These are phyloP conservation scores for Blastocystis hominis DNA, from an alignment of 352 stramenopile genomes.

Conservation along the genomic window DNA sequence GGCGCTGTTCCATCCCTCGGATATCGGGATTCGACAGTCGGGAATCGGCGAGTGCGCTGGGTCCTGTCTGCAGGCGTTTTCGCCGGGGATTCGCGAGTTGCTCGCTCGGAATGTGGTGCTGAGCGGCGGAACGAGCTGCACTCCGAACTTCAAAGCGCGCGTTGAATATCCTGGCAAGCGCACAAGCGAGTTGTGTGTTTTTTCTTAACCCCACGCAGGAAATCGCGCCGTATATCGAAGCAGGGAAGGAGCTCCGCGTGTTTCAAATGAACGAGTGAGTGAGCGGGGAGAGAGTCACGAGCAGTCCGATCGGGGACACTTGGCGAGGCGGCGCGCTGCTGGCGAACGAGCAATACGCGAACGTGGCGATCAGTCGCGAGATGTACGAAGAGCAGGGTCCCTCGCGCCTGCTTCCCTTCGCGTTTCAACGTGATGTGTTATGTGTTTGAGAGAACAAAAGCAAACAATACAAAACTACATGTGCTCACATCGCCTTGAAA, in stretches of 20 bases:
- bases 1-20: conserved; percentile 32
- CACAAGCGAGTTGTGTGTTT: background rate
- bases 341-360: background rate
- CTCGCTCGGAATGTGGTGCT: background rate
- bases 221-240: background rate
- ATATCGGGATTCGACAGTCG: conserved; percentile 43
- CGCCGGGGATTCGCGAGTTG: background rate
- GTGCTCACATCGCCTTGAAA: background rate
- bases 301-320: conserved; percentile 13
- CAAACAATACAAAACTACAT: background rate
- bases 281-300: background rate
- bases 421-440: background rate
- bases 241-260: background rate
- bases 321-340: conserved; percentile 3
- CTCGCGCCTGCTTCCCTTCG: background rate
- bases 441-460: conserved; percentile 19
- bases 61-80: background rate
- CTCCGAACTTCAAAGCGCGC: background rate
- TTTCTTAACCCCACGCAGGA: background rate
- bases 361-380: background rate
- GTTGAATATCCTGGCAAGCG: conserved; percentile 31
- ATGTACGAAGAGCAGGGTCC: conserved; percentile 48
- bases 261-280: background rate
- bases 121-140: background rate
- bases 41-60: conserved; percentile 2